Evolutionary conservation across 208 protist species (phyloP), one percentile per base, ranked within the genome.

Genomic region (Crithidia brevicula): DNA sequence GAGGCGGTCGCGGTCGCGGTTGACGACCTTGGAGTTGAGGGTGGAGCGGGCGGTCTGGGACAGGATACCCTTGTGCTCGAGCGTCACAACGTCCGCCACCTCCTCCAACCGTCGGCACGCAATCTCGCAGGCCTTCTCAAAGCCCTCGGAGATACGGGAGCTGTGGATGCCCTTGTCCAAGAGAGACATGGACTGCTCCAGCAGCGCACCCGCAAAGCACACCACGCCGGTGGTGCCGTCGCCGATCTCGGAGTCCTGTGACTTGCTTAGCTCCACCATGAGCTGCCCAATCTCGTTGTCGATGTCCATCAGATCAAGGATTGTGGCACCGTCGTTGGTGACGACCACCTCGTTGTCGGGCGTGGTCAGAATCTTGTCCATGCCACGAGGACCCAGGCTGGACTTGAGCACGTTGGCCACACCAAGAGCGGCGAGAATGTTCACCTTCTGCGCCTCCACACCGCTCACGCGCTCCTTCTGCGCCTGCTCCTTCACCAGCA

Each of bases 161-260:
- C 98, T 98, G 86, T 99, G 99, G 66, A 99, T 98, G 33, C 99
- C 99, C 67, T 96, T 95, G 67, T 99, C 98, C 3, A 99, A 86
- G 6, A 99, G 89, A 16, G 56, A 49, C 46, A 97, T 67, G 0
- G 98, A 98, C 66, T 99, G 96, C 83, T 99, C 98, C 2, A 99
- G 83, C 10, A 99, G 90, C 15, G 98, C 92, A 49, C 99, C 99
- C 22, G 99, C 99, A 22, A 99, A 90, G 61, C 99, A 99, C 1
- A 99, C 98, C 33, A 99, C 99, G 47, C 98, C 98, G 11, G 99
- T 99, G 3, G 99, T 99, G 33, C 99, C 99, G 81, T 99, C 99
- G 53, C 99, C 99, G 74, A 99, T 99, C 86, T 99, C 99, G 36
- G 99, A 98, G 77, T 99, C 99, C 85, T 99, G 98, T 20, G 98